Evolutionary conservation across 805 yeast genomes (phyloP).

Genomic region (Candida vartiovaarae): DNA sequence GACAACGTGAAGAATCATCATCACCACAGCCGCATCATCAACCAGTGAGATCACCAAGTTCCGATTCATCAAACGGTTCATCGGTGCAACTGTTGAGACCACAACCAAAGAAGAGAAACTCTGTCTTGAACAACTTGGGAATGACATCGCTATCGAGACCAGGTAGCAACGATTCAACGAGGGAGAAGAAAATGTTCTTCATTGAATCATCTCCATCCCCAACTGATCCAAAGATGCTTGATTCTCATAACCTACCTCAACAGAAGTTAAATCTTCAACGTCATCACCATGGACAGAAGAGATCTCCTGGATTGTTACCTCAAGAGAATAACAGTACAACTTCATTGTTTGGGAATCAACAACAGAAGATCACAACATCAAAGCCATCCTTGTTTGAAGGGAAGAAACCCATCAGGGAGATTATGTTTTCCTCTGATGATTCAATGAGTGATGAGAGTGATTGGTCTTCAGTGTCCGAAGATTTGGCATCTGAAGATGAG

Average conservation of each 20-base stretch:
- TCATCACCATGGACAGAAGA: slow-evolving; percentile 2
- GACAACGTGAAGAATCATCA: slow-evolving; percentile 1
- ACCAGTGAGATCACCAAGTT: background rate
- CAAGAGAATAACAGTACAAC: background rate
- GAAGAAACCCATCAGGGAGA: slow-evolving; percentile 11
- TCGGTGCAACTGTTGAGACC: slow-evolving; percentile 1
- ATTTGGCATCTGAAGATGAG: slow-evolving; percentile 24
- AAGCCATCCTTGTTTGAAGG: slow-evolving; percentile 19
- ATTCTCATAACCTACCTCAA: background rate
- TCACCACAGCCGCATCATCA: background rate
- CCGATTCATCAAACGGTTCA: background rate
- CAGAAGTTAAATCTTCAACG: slow-evolving; percentile 1
- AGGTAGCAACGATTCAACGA: slow-evolving; percentile 3
- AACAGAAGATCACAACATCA: background rate
- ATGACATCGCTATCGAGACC: slow-evolving; percentile 18
- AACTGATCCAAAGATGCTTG: slow-evolving; percentile 14
- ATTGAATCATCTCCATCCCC: slow-evolving; percentile 27
- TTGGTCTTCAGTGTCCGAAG: slow-evolving; percentile 32
- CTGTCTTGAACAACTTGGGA: slow-evolving; percentile 21
- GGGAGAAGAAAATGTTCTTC: slow-evolving; percentile 24
- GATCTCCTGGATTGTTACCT: background rate
- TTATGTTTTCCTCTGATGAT: slow-evolving; percentile 33
- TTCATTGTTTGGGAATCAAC: background rate
- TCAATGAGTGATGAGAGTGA: slow-evolving; percentile 36
- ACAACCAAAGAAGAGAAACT: slow-evolving; percentile 15